A percentile compares a stretch with the other conserved stretches of the same genome.
These are phyloP conservation scores for Botrytis elliptica DNA, from an alignment of 2,329 filamentous ascomycete genomes.

Conservation along the genomic window DNA sequence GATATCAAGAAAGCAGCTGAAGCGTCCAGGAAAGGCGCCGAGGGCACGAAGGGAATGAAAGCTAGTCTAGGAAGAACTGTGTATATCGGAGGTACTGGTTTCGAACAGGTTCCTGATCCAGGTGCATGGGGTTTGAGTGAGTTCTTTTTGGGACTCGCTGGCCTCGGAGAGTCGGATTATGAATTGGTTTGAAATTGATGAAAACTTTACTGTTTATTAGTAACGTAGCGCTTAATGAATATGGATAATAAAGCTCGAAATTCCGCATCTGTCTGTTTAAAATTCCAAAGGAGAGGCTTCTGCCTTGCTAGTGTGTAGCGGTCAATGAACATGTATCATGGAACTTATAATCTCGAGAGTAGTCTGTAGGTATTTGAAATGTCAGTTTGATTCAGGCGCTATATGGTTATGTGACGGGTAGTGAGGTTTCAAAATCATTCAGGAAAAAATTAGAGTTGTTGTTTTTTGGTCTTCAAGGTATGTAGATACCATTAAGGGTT, in stretches of 20 bases:
- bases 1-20: slow-evolving; percentile 71
- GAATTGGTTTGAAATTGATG: slow-evolving; percentile 36
- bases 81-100: slow-evolving; percentile 76
- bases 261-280: neutral
- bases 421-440: neutral
- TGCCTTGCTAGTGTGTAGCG: neutral
- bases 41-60: slow-evolving; percentile 87
- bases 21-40: slow-evolving; percentile 72
- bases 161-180: slow-evolving; percentile 40
- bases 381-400: neutral
- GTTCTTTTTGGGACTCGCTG: slow-evolving; percentile 77
- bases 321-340: neutral
- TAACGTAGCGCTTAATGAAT: neutral
- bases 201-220: neutral
- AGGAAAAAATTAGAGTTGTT: slow-evolving; percentile 24
- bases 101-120: slow-evolving; percentile 70
- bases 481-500: slow-evolving; percentile 20
- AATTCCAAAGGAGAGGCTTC: neutral
- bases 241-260: neutral
- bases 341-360: neutral
- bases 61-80: slow-evolving; percentile 82
- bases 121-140: slow-evolving; percentile 74
- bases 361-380: neutral
- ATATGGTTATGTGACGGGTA: neutral
- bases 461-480: slow-evolving; percentile 22